These are phyloP conservation scores for Citrus glauca DNA, from an alignment of 345 rosid genomes.

Conservation along the genomic window DNA sequence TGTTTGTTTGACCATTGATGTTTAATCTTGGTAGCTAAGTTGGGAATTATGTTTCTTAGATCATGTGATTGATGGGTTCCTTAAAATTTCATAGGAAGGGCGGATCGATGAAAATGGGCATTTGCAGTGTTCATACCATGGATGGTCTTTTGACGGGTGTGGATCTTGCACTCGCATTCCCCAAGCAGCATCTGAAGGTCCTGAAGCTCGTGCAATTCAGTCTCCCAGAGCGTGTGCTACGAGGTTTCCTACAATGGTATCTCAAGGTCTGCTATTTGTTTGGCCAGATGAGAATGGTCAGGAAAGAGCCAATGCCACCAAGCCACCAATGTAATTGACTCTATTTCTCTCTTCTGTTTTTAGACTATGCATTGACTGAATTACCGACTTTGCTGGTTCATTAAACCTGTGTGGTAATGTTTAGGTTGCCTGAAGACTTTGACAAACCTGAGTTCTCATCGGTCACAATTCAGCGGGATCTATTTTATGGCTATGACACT, in stretches of 20 bases:
- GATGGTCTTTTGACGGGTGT: slow-evolving; percentile 89
- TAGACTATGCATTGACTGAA: neutral
- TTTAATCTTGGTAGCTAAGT: neutral
- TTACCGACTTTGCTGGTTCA: neutral
- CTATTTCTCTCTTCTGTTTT: slow-evolving; percentile 1
- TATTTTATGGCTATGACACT: slow-evolving; percentile 89
- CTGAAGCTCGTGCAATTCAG: slow-evolving; percentile 84
- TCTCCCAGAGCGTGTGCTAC: slow-evolving; percentile 83
- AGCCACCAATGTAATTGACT: slow-evolving; percentile 59
- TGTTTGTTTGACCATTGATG: neutral
- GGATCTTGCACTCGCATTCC: slow-evolving; percentile 92
- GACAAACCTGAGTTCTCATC: slow-evolving; percentile 82
- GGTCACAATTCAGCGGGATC: slow-evolving; percentile 88
- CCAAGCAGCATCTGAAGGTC: slow-evolving; percentile 82
- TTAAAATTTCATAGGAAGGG: slow-evolving; percentile 61
- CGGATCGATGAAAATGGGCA: slow-evolving; percentile 94
- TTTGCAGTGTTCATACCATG: slow-evolving; percentile 95
- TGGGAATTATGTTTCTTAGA: neutral
- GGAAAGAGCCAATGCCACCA: slow-evolving; percentile 75
- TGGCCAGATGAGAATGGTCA: slow-evolving; percentile 94
- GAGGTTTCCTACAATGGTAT: slow-evolving; percentile 78
- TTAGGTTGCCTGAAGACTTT: slow-evolving; percentile 90
- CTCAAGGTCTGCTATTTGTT: slow-evolving; percentile 95
- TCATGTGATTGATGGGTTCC: slow-evolving; percentile 5
- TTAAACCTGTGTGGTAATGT: neutral